Conservation (phyloP, 176 grass and related monocot genomes). For the Miscanthus lutarioriparius region DNA sequence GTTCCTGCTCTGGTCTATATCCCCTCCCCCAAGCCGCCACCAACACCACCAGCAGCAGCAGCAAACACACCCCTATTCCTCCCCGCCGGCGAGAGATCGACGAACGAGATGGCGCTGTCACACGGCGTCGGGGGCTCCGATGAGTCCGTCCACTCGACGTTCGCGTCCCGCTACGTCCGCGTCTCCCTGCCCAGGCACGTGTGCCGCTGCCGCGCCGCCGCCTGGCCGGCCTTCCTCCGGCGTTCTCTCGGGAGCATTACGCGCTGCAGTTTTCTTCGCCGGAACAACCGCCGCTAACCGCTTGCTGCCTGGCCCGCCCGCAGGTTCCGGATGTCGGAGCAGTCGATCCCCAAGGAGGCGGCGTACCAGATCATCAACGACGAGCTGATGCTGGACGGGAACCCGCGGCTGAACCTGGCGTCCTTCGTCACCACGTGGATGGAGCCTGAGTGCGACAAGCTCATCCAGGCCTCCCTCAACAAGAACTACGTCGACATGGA, state of each 20-base stretch:
- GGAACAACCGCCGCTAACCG: background rate
- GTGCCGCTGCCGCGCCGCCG: no score
- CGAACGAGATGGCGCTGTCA: slow-evolving; percentile 58
- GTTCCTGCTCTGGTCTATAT: background rate
- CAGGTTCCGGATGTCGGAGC: slow-evolving; percentile 69
- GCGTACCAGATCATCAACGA: slow-evolving; percentile 97
- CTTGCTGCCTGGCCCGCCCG: background rate
- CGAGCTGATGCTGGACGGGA: slow-evolving; percentile 95
- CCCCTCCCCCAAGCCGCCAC: background rate
- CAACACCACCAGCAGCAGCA: background rate
- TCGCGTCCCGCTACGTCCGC: slow-evolving; percentile 88
- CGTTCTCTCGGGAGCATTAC: background rate
- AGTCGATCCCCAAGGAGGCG: slow-evolving; percentile 81
- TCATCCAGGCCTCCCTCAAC: slow-evolving; percentile 75
- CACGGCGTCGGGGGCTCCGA: slow-evolving; percentile 52
- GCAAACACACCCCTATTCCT: background rate
- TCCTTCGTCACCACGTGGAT: slow-evolving; percentile 98
- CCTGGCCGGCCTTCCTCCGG: background rate
- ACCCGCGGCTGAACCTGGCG: slow-evolving; percentile 83
- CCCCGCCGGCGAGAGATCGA: slow-evolving; percentile 5
- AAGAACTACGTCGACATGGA: slow-evolving; percentile 99
- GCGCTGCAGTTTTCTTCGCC: background rate
- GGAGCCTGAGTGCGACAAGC: slow-evolving; percentile 96
- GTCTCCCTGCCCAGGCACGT: slow-evolving; percentile 63
- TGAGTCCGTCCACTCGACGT: slow-evolving; percentile 69